These are phyloP conservation scores for Raphanus hybrid DNA, from an alignment of 441 rosid genomes.

Conservation along the genomic window DNA sequence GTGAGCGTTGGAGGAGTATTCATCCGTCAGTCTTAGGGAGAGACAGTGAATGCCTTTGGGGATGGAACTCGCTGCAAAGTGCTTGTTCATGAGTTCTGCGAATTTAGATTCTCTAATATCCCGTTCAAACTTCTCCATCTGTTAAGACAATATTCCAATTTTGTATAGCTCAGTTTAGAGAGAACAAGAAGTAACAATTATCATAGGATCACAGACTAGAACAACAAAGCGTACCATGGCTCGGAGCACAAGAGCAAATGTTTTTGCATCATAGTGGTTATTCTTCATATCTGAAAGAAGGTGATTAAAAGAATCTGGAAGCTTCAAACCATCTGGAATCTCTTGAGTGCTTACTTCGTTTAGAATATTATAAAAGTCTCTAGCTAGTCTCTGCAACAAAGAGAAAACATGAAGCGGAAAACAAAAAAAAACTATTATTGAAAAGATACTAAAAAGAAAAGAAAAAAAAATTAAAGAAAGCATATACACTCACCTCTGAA, in stretches of 20 bases:
- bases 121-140: conserved; percentile 93
- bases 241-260: conserved; percentile 76
- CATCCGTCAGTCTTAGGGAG: conserved; percentile 91
- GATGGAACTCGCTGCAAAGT: conserved; percentile 98
- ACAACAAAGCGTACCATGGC: conserved; percentile 74
- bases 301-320: conserved; percentile 80
- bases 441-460: conserved; percentile 5
- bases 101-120: conserved; percentile 93
- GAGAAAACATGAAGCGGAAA: conserved; percentile 35
- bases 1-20: conserved; percentile 97
- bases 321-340: conserved; percentile 85
- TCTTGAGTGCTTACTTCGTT: conserved; percentile 81
- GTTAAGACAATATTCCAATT: conserved; percentile 26
- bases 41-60: conserved; percentile 99
- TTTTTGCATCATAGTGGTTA: conserved; percentile 85
- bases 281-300: conserved; percentile 91
- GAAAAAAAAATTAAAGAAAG: conserved; percentile 19
- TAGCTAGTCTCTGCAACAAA: conserved; percentile 75
- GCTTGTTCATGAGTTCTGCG: conserved; percentile 95
- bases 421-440: conserved; percentile 32
- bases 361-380: conserved; percentile 84
- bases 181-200: background rate
- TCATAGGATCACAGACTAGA: background rate
- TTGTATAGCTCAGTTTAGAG: background rate
- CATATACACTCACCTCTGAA: conserved; percentile 75